Evolutionary conservation across 129 eudicot species (phyloP).

Genomic region (Artemisia argyi): DNA sequence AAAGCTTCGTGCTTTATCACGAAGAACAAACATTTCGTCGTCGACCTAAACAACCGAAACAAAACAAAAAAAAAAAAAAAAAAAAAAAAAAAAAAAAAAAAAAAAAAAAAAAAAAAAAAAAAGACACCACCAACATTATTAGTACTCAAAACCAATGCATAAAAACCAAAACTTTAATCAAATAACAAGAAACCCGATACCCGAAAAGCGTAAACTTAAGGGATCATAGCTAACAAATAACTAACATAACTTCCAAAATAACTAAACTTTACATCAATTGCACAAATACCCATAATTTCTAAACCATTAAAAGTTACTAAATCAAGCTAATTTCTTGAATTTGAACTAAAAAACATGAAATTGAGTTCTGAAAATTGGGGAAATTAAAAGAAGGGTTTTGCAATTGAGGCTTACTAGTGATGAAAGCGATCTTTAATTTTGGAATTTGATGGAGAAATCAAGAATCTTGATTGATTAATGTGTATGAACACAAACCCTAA

Average conservation of each 20-base stretch:
- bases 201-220: background rate
- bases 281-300: conserved; percentile 5
- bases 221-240: conserved; percentile 17
- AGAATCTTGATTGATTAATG: conserved; percentile 4
- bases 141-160: conserved; percentile 1
- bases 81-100: no score
- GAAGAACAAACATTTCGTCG: conserved; percentile 25
- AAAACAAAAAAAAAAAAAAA: no score
- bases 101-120: no score
- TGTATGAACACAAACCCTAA: conserved; percentile 6
- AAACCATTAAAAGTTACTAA: conserved; percentile 5
- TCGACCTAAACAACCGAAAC: conserved; percentile 9
- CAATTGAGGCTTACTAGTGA: conserved; percentile 24
- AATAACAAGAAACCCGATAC: background rate
- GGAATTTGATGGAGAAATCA: conserved; percentile 10
- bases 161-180: background rate
- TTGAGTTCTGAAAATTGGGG: background rate
- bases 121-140: background rate
- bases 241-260: conserved; percentile 15
- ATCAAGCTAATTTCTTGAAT: conserved; percentile 27
- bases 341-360: conserved; percentile 15
- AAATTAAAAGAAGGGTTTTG: conserved; percentile 15
- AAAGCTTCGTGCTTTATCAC: conserved; percentile 20
- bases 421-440: conserved; percentile 27
- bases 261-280: background rate